These are phyloP conservation scores for Trichoderma atrobrunneum DNA, from an alignment of 2,329 filamentous ascomycete genomes.

Conservation along the genomic window DNA sequence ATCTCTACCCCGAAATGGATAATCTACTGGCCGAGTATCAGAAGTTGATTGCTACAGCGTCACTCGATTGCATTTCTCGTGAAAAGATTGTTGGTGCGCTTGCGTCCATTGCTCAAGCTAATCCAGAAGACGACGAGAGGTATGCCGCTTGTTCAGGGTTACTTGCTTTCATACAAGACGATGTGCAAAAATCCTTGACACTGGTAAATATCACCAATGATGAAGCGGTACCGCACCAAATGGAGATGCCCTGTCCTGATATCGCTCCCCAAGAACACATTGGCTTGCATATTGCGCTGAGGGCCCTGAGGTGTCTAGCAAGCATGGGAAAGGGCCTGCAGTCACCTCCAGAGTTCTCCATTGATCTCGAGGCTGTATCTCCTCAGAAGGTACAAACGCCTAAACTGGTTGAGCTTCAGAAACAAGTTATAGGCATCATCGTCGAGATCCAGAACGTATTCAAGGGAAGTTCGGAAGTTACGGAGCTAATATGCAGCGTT, in stretches of 20 bases:
- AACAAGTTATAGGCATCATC: constrained; percentile 46
- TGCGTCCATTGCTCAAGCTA: constrained; percentile 70
- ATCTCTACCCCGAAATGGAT: constrained; percentile 63
- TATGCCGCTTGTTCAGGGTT: constrained; percentile 55
- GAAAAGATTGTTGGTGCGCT: constrained; percentile 73
- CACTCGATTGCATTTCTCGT: constrained; percentile 64
- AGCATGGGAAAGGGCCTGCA: constrained; percentile 72
- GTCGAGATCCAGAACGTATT: constrained; percentile 52
- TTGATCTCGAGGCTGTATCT: constrained; percentile 61
- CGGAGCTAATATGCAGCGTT: constrained; percentile 69
- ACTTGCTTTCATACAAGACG: constrained; percentile 59
- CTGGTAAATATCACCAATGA: constrained; percentile 21
- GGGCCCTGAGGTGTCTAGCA: constrained; percentile 64
- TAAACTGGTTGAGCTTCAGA: constrained; percentile 39
- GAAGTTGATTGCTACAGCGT: constrained; percentile 52
- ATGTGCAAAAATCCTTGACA: constrained; percentile 39
- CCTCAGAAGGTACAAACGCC: neutral
- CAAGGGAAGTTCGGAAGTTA: constrained; percentile 60
- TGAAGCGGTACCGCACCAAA: neutral
- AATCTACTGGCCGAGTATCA: constrained; percentile 71
- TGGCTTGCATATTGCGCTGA: constrained; percentile 47
- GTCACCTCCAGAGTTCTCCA: constrained; percentile 60
- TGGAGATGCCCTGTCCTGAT: constrained; percentile 28
- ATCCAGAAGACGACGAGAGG: constrained; percentile 56
- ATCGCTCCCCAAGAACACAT: constrained; percentile 42